Evolutionary conservation across 495 filamentous ascomycete genomes (phyloP).

Genomic region (Cercophora scortea): DNA sequence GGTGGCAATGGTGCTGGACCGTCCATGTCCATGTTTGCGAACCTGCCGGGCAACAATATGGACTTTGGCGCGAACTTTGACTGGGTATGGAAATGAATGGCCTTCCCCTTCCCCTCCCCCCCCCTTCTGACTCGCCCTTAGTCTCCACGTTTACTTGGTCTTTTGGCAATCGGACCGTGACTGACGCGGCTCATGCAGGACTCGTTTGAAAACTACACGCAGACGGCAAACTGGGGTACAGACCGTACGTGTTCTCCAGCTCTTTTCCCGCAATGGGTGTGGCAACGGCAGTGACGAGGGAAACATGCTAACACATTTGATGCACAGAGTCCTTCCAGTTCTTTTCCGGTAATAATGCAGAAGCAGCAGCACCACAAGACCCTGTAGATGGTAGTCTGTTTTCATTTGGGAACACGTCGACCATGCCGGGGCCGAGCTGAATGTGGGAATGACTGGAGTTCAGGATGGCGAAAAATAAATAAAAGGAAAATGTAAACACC

Average conservation of each 20-base stretch:
- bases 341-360: slow-evolving; percentile 34
- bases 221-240: slow-evolving; percentile 38
- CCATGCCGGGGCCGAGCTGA: background rate
- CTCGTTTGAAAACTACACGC: slow-evolving; percentile 41
- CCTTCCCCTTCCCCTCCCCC: background rate
- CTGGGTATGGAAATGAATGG: slow-evolving; percentile 54
- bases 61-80: slow-evolving; percentile 56
- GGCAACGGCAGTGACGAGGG: too few relatives aligned
- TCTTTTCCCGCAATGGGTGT: too few relatives aligned
- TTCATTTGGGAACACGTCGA: slow-evolving; percentile 8
- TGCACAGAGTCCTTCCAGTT: slow-evolving; percentile 31
- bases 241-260: slow-evolving; percentile 11
- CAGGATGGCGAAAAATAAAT: too few relatives aligned
- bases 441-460: background rate
- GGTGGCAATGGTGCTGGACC: slow-evolving; percentile 45
- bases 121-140: too few relatives aligned
- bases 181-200: slow-evolving; percentile 23
- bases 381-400: slow-evolving; percentile 6
- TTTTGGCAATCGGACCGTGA: background rate
- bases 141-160: too few relatives aligned
- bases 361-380: slow-evolving; percentile 14
- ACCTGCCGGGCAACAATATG: slow-evolving; percentile 31
- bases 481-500: too few relatives aligned
- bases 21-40: slow-evolving; percentile 45
- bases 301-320: too few relatives aligned